Conservation (phyloP, 371 early-diverging fungal species). For the Circinella umbellata region DNA sequence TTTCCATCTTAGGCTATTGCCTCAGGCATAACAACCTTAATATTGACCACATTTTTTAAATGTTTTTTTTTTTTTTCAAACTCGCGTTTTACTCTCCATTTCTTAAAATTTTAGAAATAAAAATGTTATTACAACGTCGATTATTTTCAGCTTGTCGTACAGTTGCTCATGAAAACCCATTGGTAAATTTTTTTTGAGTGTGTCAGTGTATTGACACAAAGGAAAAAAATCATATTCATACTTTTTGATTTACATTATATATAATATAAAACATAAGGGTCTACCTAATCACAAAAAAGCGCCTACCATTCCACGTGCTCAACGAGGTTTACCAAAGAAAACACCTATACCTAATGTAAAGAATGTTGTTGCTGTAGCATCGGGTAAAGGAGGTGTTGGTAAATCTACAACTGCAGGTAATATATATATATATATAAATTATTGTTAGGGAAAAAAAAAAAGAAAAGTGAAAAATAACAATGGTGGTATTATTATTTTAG, state of each 20-base stretch:
- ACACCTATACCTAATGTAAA: slow-evolving; percentile 70
- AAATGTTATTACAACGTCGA: slow-evolving; percentile 26
- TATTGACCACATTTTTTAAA: background rate
- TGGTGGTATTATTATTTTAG: slow-evolving; percentile 32
- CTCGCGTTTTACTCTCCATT: background rate
- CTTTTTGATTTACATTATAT: background rate
- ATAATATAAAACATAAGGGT: slow-evolving; percentile 30
- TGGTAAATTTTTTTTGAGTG: slow-evolving; percentile 39
- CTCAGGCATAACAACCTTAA: background rate
- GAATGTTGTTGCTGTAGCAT: slow-evolving; percentile 80
- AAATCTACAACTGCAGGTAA: slow-evolving; percentile 88
- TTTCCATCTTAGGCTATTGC: no score
- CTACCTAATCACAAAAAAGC: slow-evolving; percentile 35
- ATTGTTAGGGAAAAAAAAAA: no score
- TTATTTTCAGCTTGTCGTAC: slow-evolving; percentile 43
- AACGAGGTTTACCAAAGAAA: slow-evolving; percentile 71
- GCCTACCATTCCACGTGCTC: slow-evolving; percentile 59
- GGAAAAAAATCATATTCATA: background rate
- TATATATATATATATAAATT: background rate
- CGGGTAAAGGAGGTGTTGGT: slow-evolving; percentile 92
- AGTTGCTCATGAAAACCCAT: slow-evolving; percentile 60
- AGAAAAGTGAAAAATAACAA: no score
- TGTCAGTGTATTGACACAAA: background rate
- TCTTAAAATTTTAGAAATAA: background rate
- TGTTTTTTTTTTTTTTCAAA: no score